Evolutionary conservation across 2,329 filamentous ascomycete species (phyloP).

Genomic region (Exophiala bonariae): DNA sequence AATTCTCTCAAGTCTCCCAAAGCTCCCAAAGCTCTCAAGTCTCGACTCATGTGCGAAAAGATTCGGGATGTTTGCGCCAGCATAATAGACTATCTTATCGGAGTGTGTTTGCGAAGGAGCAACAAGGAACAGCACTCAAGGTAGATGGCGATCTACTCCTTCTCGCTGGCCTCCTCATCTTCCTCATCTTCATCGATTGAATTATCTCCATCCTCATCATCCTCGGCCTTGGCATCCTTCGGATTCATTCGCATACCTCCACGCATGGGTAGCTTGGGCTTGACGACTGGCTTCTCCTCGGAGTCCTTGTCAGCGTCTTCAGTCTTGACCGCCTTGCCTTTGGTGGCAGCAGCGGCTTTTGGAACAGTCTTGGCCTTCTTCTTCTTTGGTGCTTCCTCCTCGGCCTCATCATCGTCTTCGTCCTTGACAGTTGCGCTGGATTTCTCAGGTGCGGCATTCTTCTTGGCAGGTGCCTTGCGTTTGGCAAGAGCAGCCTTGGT

Average conservation of each 20-base stretch:
- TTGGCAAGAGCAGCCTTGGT: constrained; percentile 12
- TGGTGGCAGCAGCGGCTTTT: not conserved
- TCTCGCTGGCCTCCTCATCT: not conserved
- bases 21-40: too few species aligned
- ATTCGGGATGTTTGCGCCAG: too few species aligned
- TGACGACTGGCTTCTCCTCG: constrained; percentile 3
- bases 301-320: not conserved
- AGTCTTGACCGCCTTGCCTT: not conserved
- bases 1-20: too few species aligned
- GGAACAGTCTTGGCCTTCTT: constrained; percentile 12
- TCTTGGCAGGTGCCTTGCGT: constrained; percentile 14
- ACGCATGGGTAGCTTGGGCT: too few species aligned
- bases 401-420: constrained; percentile 13
- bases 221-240: not conserved
- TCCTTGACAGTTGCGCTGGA: constrained; percentile 8
- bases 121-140: too few species aligned
- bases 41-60: too few species aligned
- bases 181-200: constrained; percentile 6
- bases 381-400: constrained; percentile 10
- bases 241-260: too few species aligned
- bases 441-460: not conserved
- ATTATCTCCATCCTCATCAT: constrained; percentile 3
- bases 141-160: too few species aligned
- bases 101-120: too few species aligned
- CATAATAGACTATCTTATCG: too few species aligned